A percentile compares a stretch with the other conserved stretches of the same genome.
These are phyloP conservation scores for Lentinula detonsa DNA, from an alignment of 768 basidiomycete species.

Conservation along the genomic window DNA sequence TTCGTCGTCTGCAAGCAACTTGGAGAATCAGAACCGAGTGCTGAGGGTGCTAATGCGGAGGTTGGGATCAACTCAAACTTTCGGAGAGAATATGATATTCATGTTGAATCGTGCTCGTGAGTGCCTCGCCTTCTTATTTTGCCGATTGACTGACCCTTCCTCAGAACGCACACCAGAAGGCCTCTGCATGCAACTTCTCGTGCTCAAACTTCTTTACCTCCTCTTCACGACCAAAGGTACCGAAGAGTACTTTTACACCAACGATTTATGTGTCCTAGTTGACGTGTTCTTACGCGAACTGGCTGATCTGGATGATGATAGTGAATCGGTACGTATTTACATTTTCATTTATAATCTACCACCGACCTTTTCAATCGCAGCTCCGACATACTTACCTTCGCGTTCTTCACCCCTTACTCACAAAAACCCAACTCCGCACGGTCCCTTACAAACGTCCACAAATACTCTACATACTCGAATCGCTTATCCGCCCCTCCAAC, in stretches of 20 bases:
- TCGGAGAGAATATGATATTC: constrained; percentile 98
- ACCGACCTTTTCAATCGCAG: constrained; percentile 26
- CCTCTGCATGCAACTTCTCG: constrained; percentile 88
- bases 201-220: constrained; percentile 91
- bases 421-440: constrained; percentile 83
- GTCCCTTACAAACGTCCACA: constrained; percentile 90
- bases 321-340: constrained; percentile 51
- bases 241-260: constrained; percentile 96
- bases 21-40: constrained; percentile 66
- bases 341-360: not conserved
- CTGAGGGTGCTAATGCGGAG: constrained; percentile 80
- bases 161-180: constrained; percentile 84
- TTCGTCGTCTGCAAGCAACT: constrained; percentile 14
- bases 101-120: constrained; percentile 94
- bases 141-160: not conserved
- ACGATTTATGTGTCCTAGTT: constrained; percentile 92
- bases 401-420: constrained; percentile 91
- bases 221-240: constrained; percentile 92
- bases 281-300: constrained; percentile 98
- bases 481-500: constrained; percentile 62
- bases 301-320: constrained; percentile 38
- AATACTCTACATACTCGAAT: constrained; percentile 78
- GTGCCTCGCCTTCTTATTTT: constrained; percentile 19
- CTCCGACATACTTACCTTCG: constrained; percentile 96
- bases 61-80: constrained; percentile 83